These are phyloP conservation scores for Pythium chondricola DNA, from an alignment of 352 stramenopile genomes.

Conservation along the genomic window DNA sequence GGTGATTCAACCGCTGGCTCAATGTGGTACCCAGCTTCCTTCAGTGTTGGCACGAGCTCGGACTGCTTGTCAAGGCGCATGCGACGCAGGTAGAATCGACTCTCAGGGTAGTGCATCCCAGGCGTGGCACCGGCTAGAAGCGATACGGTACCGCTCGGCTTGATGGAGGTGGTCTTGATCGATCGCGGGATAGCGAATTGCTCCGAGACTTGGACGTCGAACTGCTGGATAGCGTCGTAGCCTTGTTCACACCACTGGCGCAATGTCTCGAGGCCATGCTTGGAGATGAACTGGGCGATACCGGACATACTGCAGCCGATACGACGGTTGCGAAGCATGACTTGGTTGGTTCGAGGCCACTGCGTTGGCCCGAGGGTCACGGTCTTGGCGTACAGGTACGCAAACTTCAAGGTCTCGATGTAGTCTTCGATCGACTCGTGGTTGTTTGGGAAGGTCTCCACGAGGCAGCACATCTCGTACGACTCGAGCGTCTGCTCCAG, in stretches of 20 bases:
- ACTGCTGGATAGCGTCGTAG: conserved; percentile 72
- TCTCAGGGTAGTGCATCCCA: conserved; percentile 92
- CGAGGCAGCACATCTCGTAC: conserved; percentile 93
- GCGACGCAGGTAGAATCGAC: conserved; percentile 89
- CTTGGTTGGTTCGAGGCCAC: conserved; percentile 88
- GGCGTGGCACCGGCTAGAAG: conserved; percentile 89
- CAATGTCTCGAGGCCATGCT: conserved; percentile 72
- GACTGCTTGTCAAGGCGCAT: conserved; percentile 83
- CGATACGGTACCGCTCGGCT: conserved; percentile 87
- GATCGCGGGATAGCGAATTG: conserved; percentile 77
- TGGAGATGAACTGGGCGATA: conserved; percentile 90
- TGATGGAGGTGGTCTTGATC: conserved; percentile 94
- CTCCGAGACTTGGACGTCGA: conserved; percentile 61
- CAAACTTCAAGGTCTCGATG: conserved; percentile 79
- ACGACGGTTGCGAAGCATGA: conserved; percentile 90
- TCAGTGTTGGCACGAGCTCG: conserved; percentile 69
- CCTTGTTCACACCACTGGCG: conserved; percentile 84
- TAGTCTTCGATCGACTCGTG: conserved; percentile 87
- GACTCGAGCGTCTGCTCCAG: conserved; percentile 90
- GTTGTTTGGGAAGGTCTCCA: conserved; percentile 90
- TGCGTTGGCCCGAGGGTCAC: conserved; percentile 91
- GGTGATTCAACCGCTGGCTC: conserved; percentile 66
- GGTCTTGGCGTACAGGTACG: conserved; percentile 92
- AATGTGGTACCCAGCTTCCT: conserved; percentile 67
- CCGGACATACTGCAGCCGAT: conserved; percentile 92